phyloP scores from a whole-genome alignment of 2,329 filamentous ascomycete genomes.

The Ceratocystis colombiana region DNA sequence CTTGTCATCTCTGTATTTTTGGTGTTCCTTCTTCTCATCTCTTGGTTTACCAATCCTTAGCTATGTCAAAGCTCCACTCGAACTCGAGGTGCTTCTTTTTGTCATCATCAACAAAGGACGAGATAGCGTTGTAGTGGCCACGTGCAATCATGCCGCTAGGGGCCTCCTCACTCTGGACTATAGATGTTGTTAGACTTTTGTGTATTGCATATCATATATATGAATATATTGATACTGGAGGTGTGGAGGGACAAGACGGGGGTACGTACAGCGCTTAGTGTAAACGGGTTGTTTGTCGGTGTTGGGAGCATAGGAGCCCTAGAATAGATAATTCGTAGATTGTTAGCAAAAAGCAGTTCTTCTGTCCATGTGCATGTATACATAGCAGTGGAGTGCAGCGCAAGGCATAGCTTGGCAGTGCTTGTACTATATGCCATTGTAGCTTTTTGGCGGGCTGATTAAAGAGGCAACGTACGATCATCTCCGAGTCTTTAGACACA shows the following conservation, averaged over 20 bases:
- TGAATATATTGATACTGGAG: background rate
- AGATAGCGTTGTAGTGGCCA: slow-evolving; percentile 80
- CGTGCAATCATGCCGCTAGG: slow-evolving; percentile 83
- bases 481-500: slow-evolving; percentile 89
- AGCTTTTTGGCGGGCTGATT: background rate
- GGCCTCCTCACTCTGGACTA: slow-evolving; percentile 84
- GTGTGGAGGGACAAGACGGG: background rate
- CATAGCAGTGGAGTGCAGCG: background rate
- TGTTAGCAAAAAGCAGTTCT: slow-evolving; percentile 25
- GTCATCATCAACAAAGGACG: slow-evolving; percentile 92
- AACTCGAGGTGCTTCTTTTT: slow-evolving; percentile 82
- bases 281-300: slow-evolving; percentile 78
- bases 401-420: background rate
- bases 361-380: background rate
- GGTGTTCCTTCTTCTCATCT: slow-evolving; percentile 4
- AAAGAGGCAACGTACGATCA: slow-evolving; percentile 61
- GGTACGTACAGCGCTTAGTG: slow-evolving; percentile 75
- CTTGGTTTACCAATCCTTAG: slow-evolving; percentile 74
- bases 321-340: slow-evolving; percentile 27
- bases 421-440: background rate
- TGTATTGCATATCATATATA: background rate
- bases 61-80: slow-evolving; percentile 92
- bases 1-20: background rate
- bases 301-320: slow-evolving; percentile 90
- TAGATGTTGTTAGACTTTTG: background rate